A percentile compares a stretch with the other conserved stretches of the same genome.
Evolutionary conservation across 2,329 filamentous ascomycete genomes (phyloP).

Genomic region (Aspergillus fischeri): DNA sequence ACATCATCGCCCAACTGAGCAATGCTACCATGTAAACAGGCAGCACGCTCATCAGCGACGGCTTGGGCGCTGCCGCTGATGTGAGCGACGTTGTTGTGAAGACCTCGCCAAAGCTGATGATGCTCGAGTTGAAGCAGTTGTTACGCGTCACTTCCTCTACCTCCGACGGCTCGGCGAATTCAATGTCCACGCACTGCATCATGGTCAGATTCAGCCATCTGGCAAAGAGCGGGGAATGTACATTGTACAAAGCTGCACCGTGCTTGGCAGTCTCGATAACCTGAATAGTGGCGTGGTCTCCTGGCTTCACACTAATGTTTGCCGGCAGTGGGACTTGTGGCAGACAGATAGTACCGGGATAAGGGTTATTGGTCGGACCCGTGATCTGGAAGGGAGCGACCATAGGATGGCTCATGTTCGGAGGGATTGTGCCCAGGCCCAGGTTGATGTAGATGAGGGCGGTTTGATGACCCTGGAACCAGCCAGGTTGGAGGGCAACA

Average conservation of each 20-base stretch:
- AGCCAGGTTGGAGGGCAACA: slow-evolving; percentile 86
- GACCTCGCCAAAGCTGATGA: slow-evolving; percentile 71
- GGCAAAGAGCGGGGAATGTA: slow-evolving; percentile 43
- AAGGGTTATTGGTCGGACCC: slow-evolving; percentile 78
- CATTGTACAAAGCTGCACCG: slow-evolving; percentile 76
- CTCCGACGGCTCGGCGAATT: slow-evolving; percentile 76
- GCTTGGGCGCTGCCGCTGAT: slow-evolving; percentile 17
- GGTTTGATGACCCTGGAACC: slow-evolving; percentile 83
- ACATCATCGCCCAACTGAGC: slow-evolving; percentile 17
- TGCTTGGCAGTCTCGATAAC: slow-evolving; percentile 78
- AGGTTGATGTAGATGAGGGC: slow-evolving; percentile 89
- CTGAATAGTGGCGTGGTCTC: slow-evolving; percentile 90
- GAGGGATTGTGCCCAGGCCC: slow-evolving; percentile 74
- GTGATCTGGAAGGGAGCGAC: slow-evolving; percentile 74
- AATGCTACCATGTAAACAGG: slow-evolving; percentile 23
- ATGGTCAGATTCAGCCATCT: not conserved
- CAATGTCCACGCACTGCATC: slow-evolving; percentile 84
- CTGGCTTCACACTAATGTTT: slow-evolving; percentile 65
- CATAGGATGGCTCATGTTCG: slow-evolving; percentile 85
- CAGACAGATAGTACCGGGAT: slow-evolving; percentile 81
- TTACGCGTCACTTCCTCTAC: slow-evolving; percentile 69
- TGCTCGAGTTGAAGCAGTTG: slow-evolving; percentile 85
- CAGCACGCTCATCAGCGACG: slow-evolving; percentile 18
- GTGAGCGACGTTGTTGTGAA: slow-evolving; percentile 48
- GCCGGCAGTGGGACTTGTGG: slow-evolving; percentile 81